These are phyloP conservation scores for Kwoniella shandongensis DNA, from an alignment of 768 basidiomycete species.

Conservation along the genomic window DNA sequence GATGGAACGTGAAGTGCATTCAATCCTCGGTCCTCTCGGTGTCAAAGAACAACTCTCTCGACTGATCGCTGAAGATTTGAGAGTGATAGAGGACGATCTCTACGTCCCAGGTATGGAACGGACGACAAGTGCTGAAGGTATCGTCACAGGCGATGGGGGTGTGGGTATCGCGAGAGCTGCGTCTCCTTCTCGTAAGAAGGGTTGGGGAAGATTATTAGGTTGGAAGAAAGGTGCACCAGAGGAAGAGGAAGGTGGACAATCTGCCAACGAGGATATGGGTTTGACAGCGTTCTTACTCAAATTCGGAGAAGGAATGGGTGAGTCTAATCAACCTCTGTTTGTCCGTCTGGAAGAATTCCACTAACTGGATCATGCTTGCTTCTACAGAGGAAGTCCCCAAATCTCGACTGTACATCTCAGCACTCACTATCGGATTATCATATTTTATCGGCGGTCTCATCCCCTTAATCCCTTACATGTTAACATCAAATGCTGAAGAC, in stretches of 20 bases:
- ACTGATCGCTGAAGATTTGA: constrained; percentile 72
- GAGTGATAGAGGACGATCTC: constrained; percentile 55
- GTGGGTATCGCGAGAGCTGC: constrained; percentile 1
- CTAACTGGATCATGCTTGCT: too few relatives aligned
- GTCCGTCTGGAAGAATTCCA: too few relatives aligned
- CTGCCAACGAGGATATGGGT: constrained; percentile 77
- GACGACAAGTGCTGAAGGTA: constrained; percentile 25
- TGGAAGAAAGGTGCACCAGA: constrained; percentile 51
- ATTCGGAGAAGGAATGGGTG: constrained; percentile 89
- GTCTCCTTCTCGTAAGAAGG: background rate
- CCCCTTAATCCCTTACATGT: constrained; percentile 90
- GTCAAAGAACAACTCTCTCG: constrained; percentile 78
- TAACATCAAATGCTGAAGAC: constrained; percentile 66
- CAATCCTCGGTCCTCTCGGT: constrained; percentile 82
- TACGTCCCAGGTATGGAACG: constrained; percentile 51
- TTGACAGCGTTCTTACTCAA: constrained; percentile 91
- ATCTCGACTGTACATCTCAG: constrained; percentile 79
- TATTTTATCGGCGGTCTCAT: constrained; percentile 92
- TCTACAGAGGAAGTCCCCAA: constrained; percentile 79
- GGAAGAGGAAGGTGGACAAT: constrained; percentile 62
- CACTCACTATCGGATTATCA: constrained; percentile 91
- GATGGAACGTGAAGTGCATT: constrained; percentile 91
- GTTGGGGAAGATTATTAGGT: constrained; percentile 29
- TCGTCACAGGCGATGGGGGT: constrained; percentile 19
- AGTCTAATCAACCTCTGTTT: constrained; percentile 41